A percentile compares a stretch with the other conserved stretches of the same genome.
Evolutionary conservation across 2,329 filamentous ascomycete genomes (phyloP).

Genomic region (Drechslerella stenobrocha): DNA sequence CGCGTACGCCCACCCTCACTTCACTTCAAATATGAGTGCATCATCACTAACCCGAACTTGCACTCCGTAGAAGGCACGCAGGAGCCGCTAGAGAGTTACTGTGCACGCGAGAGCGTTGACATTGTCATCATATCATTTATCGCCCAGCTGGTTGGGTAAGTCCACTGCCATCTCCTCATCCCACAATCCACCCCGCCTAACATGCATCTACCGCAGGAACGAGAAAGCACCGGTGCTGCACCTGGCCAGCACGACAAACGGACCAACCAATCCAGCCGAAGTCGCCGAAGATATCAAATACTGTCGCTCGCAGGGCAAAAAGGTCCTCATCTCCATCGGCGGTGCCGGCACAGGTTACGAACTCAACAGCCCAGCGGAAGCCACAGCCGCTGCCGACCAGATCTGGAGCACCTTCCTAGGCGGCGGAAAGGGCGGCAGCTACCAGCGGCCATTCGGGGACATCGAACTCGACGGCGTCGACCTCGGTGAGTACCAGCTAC

Average conservation of each 20-base stretch:
- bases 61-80: conserved; percentile 8
- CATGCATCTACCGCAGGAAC: not conserved
- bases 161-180: not conserved
- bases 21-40: not conserved
- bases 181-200: not conserved
- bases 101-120: conserved; percentile 52
- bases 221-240: conserved; percentile 39
- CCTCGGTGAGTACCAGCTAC: conserved; percentile 40
- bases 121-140: conserved; percentile 54
- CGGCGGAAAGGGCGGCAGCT: conserved; percentile 13
- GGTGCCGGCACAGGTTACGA: conserved; percentile 61
- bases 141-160: conserved; percentile 18
- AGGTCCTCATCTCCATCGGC: conserved; percentile 72
- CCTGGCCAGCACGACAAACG: not conserved
- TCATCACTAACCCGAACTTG: not conserved
- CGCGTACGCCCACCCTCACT: conserved; percentile 11
- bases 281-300: conserved; percentile 49
- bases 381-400: conserved; percentile 63
- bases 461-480: conserved; percentile 42
- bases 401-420: conserved; percentile 61
- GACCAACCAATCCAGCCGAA: not conserved
- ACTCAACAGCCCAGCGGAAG: conserved; percentile 58
- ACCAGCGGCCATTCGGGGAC: conserved; percentile 29
- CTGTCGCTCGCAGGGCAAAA: conserved; percentile 70
- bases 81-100: conserved; percentile 44